Conservation (phyloP, 2,329 filamentous ascomycete species). For the Shiraia sp. region DNA sequence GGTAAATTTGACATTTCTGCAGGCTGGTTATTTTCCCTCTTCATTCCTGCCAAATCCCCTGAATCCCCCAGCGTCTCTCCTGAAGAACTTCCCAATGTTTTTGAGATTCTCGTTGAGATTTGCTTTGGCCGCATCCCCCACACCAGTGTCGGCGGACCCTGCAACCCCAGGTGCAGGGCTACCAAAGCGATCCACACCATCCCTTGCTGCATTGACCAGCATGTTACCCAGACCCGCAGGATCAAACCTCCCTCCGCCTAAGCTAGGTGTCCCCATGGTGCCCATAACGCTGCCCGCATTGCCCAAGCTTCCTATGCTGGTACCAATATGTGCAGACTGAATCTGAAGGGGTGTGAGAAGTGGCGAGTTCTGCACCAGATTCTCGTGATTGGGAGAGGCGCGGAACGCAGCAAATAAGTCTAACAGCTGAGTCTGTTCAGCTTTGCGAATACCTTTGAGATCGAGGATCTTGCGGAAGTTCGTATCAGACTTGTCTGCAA, state of each 20-base stretch:
- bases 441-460: conserved; percentile 83
- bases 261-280: conserved; percentile 43
- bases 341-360: conserved; percentile 45
- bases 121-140: conserved; percentile 52
- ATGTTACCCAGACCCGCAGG: conserved; percentile 82
- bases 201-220: conserved; percentile 82
- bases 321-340: conserved; percentile 41
- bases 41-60: conserved; percentile 43
- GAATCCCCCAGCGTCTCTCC: conserved; percentile 71
- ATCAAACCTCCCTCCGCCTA: conserved; percentile 65
- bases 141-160: conserved; percentile 16
- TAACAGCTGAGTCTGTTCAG: conserved; percentile 78
- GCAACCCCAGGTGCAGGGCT: conserved; percentile 50
- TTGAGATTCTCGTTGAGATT: conserved; percentile 92
- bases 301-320: conserved; percentile 48
- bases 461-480: conserved; percentile 98
- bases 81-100: conserved; percentile 96
- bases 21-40: conserved; percentile 25
- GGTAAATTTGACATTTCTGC: neutral
- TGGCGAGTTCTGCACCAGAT: conserved; percentile 54
- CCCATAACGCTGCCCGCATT: conserved; percentile 45
- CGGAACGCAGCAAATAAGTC: conserved; percentile 92
- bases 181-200: conserved; percentile 78
- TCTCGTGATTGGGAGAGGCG: conserved; percentile 66
- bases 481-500: conserved; percentile 86